A percentile compares a stretch with the other conserved stretches of the same genome.
Evolutionary conservation across 257 asterid species (phyloP).

Genomic region (Leonotis leonurus): DNA sequence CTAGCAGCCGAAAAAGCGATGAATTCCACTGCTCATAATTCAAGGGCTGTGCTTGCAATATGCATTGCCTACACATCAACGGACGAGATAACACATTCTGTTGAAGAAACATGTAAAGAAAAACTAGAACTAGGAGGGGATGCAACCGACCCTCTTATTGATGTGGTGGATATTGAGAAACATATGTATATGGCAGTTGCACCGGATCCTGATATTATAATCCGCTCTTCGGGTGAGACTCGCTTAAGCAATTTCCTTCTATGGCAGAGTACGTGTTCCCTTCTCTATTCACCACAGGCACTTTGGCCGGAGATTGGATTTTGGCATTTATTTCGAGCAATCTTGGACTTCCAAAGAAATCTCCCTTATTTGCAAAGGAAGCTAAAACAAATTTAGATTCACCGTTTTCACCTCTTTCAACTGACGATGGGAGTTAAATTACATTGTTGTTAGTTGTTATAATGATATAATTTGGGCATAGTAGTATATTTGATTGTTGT

Average conservation of each 20-base stretch:
- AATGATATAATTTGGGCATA: too few species aligned
- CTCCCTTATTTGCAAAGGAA: conserved; percentile 37
- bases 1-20: conserved; percentile 64
- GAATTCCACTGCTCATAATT: conserved; percentile 52
- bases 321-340: conserved; percentile 50
- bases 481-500: too few species aligned
- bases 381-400: conserved; percentile 25
- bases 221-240: conserved; percentile 76
- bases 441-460: not conserved
- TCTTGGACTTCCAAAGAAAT: conserved; percentile 59
- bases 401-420: not conserved
- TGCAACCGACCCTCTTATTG: conserved; percentile 23
- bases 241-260: conserved; percentile 76
- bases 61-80: conserved; percentile 86
- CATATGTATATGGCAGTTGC: conserved; percentile 60
- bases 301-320: conserved; percentile 83
- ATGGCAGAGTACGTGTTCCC: conserved; percentile 67
- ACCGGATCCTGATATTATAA: conserved; percentile 67
- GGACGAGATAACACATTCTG: conserved; percentile 61
- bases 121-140: conserved; percentile 20
- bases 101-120: conserved; percentile 44
- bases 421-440: not conserved
- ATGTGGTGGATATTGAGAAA: conserved; percentile 43
- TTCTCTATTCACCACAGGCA: conserved; percentile 54
- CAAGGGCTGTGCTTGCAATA: conserved; percentile 46